Evolutionary conservation across 169 alveolate genomes (phyloP).

Genomic region (Plasmodium malariae): DNA sequence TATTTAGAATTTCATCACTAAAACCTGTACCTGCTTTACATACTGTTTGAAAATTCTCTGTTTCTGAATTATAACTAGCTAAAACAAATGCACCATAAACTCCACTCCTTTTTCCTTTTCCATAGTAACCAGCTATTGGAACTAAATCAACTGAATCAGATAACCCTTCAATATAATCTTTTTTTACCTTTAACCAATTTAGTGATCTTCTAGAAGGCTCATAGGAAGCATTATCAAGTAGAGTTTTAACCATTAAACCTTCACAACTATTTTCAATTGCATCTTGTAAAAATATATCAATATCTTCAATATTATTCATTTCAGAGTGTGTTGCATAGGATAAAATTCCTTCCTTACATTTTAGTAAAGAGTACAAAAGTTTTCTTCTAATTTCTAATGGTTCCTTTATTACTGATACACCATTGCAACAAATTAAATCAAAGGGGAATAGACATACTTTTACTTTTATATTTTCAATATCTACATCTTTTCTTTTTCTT

Average conservation of each 20-base stretch:
- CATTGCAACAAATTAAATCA: constrained; percentile 94
- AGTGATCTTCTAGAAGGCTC: constrained; percentile 98
- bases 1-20: constrained; percentile 93
- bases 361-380: constrained; percentile 69
- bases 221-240: constrained; percentile 95
- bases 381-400: constrained; percentile 83
- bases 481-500: constrained; percentile 95
- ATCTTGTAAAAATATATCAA: constrained; percentile 88
- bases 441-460: constrained; percentile 95
- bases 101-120: constrained; percentile 96
- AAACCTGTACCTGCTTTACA: constrained; percentile 98
- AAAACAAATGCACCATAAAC: constrained; percentile 96
- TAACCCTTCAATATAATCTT: constrained; percentile 97
- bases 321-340: constrained; percentile 85
- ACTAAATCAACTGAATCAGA: constrained; percentile 99
- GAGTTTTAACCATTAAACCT: constrained; percentile 98
- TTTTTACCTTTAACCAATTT: constrained; percentile 99
- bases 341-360: constrained; percentile 78
- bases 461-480: constrained; percentile 90
- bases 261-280: constrained; percentile 94
- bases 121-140: constrained; percentile 98
- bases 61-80: constrained; percentile 96
- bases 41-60: constrained; percentile 95
- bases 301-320: constrained; percentile 85
- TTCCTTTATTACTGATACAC: constrained; percentile 84